A percentile compares a stretch with the other conserved stretches of the same genome.
Conservation (phyloP, 345 rosid species). For the Eucalyptus pumila region DNA sequence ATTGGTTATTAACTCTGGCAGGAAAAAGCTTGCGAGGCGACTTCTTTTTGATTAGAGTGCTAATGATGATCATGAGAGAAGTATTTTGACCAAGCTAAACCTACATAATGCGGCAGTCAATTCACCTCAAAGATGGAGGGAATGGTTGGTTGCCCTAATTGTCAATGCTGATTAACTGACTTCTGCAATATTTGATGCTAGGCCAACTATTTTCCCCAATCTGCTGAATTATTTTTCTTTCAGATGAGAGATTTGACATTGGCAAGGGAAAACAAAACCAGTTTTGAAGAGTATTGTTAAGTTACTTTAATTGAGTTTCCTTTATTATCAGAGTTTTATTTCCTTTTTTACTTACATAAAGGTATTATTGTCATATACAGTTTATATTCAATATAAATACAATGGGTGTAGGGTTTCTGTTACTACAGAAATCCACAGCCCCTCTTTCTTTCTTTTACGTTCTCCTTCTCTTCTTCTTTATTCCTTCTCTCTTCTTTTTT, state of each 20-base stretch:
- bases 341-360: too few relatives aligned
- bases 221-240: not conserved
- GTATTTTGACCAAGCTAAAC: constrained; percentile 53
- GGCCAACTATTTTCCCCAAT: not conserved
- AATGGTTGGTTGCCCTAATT: constrained; percentile 30
- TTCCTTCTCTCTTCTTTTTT: too few relatives aligned
- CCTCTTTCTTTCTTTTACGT: too few relatives aligned
- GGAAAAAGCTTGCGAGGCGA: too few relatives aligned
- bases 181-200: not conserved
- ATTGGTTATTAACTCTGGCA: too few relatives aligned
- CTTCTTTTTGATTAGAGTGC: constrained; percentile 47
- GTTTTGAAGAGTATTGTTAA: constrained; percentile 25
- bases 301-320: too few relatives aligned
- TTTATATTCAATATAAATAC: too few relatives aligned
- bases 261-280: constrained; percentile 55
- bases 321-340: too few relatives aligned
- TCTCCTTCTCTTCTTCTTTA: too few relatives aligned
- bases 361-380: too few relatives aligned
- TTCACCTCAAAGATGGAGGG: constrained; percentile 75
- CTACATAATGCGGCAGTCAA: constrained; percentile 55
- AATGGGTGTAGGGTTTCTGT: too few relatives aligned
- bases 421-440: too few relatives aligned
- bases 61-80: constrained; percentile 60
- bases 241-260: constrained; percentile 61
- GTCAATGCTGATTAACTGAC: not conserved